These are phyloP conservation scores for Stenogyne calaminthoides DNA, from an alignment of 305 asterid genomes.

Conservation along the genomic window DNA sequence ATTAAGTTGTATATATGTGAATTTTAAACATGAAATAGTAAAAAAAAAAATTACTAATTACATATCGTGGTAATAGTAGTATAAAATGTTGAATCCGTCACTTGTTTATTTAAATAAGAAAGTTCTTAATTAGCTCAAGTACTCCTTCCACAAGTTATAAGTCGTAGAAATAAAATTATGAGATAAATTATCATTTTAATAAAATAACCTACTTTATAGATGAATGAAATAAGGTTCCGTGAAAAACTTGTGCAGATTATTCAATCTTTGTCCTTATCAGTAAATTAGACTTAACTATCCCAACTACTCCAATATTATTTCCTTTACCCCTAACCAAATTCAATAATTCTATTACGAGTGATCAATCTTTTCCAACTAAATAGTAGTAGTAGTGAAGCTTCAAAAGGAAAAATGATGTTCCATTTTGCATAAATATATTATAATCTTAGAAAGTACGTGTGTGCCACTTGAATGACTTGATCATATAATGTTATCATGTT, in stretches of 20 bases:
- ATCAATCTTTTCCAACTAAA: not conserved
- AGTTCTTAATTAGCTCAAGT: too few species aligned
- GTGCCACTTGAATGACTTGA: not conserved
- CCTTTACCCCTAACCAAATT: slow-evolving; percentile 19
- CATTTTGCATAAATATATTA: not conserved
- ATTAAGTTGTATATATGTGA: too few species aligned
- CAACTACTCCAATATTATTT: slow-evolving; percentile 28
- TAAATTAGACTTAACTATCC: slow-evolving; percentile 27
- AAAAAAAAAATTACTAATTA: too few species aligned
- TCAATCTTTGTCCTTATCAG: slow-evolving; percentile 16
- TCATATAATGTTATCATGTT: not conserved
- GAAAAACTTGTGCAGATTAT: slow-evolving; percentile 4
- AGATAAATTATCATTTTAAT: not conserved
- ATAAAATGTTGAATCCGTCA: too few species aligned
- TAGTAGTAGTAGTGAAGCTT: not conserved
- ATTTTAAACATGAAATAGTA: too few species aligned
- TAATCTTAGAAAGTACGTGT: not conserved
- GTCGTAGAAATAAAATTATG: not conserved
- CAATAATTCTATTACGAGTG: not conserved
- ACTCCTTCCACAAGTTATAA: not conserved
- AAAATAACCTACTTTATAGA: not conserved
- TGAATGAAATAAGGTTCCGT: slow-evolving; percentile 22
- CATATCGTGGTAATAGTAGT: too few species aligned
- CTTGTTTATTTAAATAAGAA: too few species aligned
- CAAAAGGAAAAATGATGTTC: not conserved